Conservation (phyloP, 331 rosid genomes). For the Malus hybrid region DNA sequence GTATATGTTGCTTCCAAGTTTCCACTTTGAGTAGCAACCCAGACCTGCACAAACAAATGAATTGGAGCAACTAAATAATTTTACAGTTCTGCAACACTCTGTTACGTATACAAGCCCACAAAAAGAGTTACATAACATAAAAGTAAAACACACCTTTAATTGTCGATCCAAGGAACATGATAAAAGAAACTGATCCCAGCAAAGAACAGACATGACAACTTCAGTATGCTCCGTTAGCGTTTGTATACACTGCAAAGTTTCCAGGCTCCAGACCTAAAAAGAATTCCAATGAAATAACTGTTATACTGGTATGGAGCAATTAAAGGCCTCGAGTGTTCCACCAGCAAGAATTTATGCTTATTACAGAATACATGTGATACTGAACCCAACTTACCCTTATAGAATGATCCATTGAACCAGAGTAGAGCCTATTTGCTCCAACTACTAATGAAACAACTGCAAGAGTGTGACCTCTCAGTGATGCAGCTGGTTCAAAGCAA, state of each 20-base stretch:
- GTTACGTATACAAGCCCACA: not conserved
- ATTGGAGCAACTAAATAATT: not conserved
- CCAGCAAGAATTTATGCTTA: not conserved
- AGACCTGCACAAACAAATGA: constrained; percentile 49
- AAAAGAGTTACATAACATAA: not conserved
- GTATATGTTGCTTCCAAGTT: constrained; percentile 87
- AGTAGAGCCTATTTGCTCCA: constrained; percentile 91
- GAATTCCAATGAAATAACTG: not conserved
- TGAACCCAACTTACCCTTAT: constrained; percentile 50
- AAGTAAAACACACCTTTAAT: constrained; percentile 50
- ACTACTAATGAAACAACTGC: constrained; percentile 88
- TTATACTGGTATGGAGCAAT: not conserved
- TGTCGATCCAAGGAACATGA: constrained; percentile 85
- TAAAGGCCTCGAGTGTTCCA: not conserved
- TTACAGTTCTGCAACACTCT: not conserved
- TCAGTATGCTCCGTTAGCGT: constrained; percentile 80
- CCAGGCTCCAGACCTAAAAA: constrained; percentile 87
- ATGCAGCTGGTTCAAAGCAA: constrained; percentile 78
- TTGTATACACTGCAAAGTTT: constrained; percentile 86
- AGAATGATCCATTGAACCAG: constrained; percentile 94
- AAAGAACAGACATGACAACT: constrained; percentile 96
- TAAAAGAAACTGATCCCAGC: constrained; percentile 95
- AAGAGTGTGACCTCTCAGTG: constrained; percentile 70
- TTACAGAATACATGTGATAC: not conserved
- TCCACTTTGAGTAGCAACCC: constrained; percentile 87